Base-by-base conservation (phyloP, 139 green algal genomes). In the Pleodorina starrii region DNA sequence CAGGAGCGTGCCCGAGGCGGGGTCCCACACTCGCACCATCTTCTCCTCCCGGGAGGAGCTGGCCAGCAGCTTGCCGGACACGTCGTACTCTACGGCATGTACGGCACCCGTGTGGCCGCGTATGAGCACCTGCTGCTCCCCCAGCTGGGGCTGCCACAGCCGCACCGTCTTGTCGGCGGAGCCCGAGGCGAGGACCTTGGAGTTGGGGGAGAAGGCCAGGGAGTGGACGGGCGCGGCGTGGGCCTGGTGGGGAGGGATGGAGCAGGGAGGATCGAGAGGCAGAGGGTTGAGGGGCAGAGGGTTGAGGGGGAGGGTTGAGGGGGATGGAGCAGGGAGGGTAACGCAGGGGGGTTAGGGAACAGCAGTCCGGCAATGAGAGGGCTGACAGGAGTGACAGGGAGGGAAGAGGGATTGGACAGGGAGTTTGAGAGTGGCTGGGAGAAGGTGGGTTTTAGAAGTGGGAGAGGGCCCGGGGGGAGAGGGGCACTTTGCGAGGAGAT, bases 11-110 rank as follows among this genome's bases (percentile, higher is more conserved):
- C 69, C 69, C 0, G 48, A 43, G 10, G 84, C 69, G 46, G 69
- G 69, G 84, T 89, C 84, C 84, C 84, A 89, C 48, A 89, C 84
- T 2, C 68, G 68, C 69, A 89, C 69, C 29, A 42, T 69, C 66
- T 79, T 79, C n/a, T 88, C 82, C 32, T 89, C 84, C 36, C 72
- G 69, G 25, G 66, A 74, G 36, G 69, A 48, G 50, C 48, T 83
- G 10, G 69, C 68, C 29, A 89, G 69, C 48, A 83, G 48, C 69
- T 89, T 89, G 48, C 84, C 84, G 32, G 17, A 59, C 23, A 35
- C 19, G 48, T 82, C 69, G 36, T 59, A 89, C 84, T 81, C 84
- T 6, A 89, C 69, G 0, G 27, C 4, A 9, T 32, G 72, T 1
- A 81, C 50, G 25, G 10, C 69, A 48, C 84, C 69, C 12, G 5